Base-by-base conservation (phyloP, 2,329 filamentous ascomycete species). In the Emergomyces orientalis region DNA sequence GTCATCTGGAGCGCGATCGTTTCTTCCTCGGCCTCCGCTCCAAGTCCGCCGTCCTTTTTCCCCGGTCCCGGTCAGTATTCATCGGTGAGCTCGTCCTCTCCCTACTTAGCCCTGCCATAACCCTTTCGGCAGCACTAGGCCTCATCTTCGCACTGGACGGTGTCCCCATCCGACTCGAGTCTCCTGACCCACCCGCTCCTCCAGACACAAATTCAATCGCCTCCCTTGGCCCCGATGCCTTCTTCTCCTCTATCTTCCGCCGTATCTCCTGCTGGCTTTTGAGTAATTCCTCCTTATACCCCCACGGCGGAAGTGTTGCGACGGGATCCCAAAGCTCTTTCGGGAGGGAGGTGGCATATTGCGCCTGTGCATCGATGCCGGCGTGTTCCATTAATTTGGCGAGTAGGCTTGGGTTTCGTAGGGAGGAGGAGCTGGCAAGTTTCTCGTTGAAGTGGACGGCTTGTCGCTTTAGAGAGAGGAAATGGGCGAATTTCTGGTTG, bases 381-480 rank as follows among this genome's bases (percentile, higher is more conserved):
- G 82, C 81, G 74, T 85, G 85, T 7, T 79, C 75, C 79, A 84
- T 81, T 71, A 87, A 72, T 65, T 82, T 85, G 17, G 75, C 74
- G 59, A 85, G 72, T 59, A 87, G 74, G 62, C 79, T 81, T 9
- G 85, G 85, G 68, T 87, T 86, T 52, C 81, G 81, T 34, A 87
- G 75, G 1, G 83, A 82, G 1, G 81, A 77, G 3, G 84, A 85
- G 45, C 74, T 76, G 60, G 82, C 80, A 17, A 88, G 73, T 61
- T 85, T 83, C 66, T 83, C 78, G 66, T 88, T 87, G 75, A 87
- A 88, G 71, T 88, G 85, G 27, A 84, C 75, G 2, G 82, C 83
- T 70, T 85, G 81, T 68, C 81, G 81, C 71, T 87, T 88, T 43
- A 87, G 74, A 27, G 81, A 78, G 3, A 87, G 77, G 65, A 87